phyloP scores from a whole-genome alignment of 108 stramenopile genomes.

The Conticribra guillardii region DNA sequence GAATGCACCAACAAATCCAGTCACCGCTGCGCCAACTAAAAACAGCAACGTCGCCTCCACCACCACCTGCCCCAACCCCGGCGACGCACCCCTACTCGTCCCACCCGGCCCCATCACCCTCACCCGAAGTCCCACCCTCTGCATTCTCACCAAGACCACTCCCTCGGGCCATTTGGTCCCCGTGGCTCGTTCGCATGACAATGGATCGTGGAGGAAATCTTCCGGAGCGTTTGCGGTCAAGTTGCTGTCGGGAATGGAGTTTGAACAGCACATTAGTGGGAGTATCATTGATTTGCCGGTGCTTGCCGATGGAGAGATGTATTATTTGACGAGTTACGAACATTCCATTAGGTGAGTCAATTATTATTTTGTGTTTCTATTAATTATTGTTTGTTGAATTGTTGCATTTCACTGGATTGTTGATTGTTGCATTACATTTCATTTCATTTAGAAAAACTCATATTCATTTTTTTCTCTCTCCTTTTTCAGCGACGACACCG shows the following conservation, averaged over 20 bases:
- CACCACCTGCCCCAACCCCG: slow-evolving; percentile 15
- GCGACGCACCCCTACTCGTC: slow-evolving; percentile 1
- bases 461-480: neutral
- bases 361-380: neutral
- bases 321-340: slow-evolving; percentile 28
- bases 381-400: neutral
- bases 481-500: slow-evolving; percentile 13
- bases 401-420: neutral
- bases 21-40: neutral
- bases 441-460: neutral
- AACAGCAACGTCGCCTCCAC: neutral
- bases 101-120: slow-evolving; percentile 32
- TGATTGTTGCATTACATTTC: neutral
- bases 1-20: neutral
- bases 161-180: slow-evolving; percentile 30
- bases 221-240: slow-evolving; percentile 43
- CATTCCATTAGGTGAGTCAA: neutral
- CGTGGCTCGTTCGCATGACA: slow-evolving; percentile 52
- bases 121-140: slow-evolving; percentile 18
- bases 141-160: slow-evolving; percentile 42
- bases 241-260: slow-evolving; percentile 24
- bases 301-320: slow-evolving; percentile 30
- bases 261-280: slow-evolving; percentile 30
- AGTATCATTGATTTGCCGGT: slow-evolving; percentile 41
- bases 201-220: slow-evolving; percentile 47